phyloP scores from a whole-genome alignment of 352 stramenopile species.

The Phytopythium delawarense region DNA sequence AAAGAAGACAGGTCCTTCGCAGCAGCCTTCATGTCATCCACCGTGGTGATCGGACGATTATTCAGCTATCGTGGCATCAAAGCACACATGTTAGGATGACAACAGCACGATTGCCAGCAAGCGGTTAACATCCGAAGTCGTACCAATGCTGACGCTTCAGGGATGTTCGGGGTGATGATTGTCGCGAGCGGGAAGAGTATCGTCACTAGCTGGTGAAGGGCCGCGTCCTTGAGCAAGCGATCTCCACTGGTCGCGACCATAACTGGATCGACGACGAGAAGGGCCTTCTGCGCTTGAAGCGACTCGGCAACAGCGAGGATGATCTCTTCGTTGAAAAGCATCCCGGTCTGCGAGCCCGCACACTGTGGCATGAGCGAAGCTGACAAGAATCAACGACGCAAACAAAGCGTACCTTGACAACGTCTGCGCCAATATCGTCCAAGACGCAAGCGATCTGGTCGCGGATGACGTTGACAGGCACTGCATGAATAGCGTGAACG shows the following conservation, averaged over 20 bases:
- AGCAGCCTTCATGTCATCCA: slow-evolving; percentile 68
- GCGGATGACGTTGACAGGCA: slow-evolving; percentile 61
- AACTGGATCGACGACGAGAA: slow-evolving; percentile 91
- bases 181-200: slow-evolving; percentile 84
- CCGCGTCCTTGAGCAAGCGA: slow-evolving; percentile 76
- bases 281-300: slow-evolving; percentile 38
- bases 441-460: slow-evolving; percentile 86
- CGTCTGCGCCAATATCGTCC: slow-evolving; percentile 81
- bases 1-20: slow-evolving; percentile 72
- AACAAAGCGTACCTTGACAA: slow-evolving; percentile 72
- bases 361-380: too few species aligned
- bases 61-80: slow-evolving; percentile 18
- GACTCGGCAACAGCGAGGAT: slow-evolving; percentile 63
- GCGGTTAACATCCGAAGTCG: not conserved
- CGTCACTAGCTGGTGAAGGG: slow-evolving; percentile 62
- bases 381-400: not conserved
- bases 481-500: slow-evolving; percentile 42
- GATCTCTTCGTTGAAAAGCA: slow-evolving; percentile 86
- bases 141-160: slow-evolving; percentile 89
- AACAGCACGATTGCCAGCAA: not conserved
- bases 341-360: slow-evolving; percentile 60
- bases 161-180: slow-evolving; percentile 93
- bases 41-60: slow-evolving; percentile 31
- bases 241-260: slow-evolving; percentile 91
- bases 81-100: not conserved